Evolutionary conservation across 73 alveolate genomes (phyloP), one percentile per base, ranked within the genome.

Genomic region (Paramecium sexaurelia): DNA sequence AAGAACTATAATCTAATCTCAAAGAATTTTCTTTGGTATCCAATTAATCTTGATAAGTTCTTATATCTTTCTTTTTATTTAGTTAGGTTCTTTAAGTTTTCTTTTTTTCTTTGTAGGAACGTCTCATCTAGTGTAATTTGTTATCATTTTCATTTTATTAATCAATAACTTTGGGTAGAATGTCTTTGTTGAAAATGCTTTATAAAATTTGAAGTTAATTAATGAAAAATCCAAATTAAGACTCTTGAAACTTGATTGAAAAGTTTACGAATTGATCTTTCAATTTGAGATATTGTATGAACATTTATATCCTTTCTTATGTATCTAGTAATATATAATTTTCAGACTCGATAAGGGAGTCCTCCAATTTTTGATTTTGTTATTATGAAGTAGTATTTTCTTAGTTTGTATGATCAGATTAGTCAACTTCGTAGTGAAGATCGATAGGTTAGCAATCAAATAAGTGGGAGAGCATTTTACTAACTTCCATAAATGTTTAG

Each of bases 21-120:
- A 11, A 61, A 4, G 83, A 61, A 61, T 61, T 61, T 24, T 61
- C 83, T 61, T 61, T 61, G 5, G 83, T 61, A 61, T 61, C 83
- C 26, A 32, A 61, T 29, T 26, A 29, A 61, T 61, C 83, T 61
- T 61, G 26, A 11, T 61, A 61, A 8, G 20, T 32, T 45, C 7
- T 3, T 3, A 61, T 61, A 26, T 61, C 43, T 27, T 29, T 61
- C 47, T 61, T 61, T 8, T 61, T 20, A 17, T 51, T 17, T 3
- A 51, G 15, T 13, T 51, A 51, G 1, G 47, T 15, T 61, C 43
- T 61, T 15, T 61, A 29, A 0, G 47, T 29, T 32, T 61, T 26
- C 83, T 32, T 61, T 5, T 19, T 29, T 61, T 32, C 24, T 2
- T 61, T 61, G 39, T 61, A 61, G 0, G 29, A 61, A 26, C 43